phyloP scores from a whole-genome alignment of 2,329 filamentous ascomycete genomes.

The Botryosphaeria dothidea region DNA sequence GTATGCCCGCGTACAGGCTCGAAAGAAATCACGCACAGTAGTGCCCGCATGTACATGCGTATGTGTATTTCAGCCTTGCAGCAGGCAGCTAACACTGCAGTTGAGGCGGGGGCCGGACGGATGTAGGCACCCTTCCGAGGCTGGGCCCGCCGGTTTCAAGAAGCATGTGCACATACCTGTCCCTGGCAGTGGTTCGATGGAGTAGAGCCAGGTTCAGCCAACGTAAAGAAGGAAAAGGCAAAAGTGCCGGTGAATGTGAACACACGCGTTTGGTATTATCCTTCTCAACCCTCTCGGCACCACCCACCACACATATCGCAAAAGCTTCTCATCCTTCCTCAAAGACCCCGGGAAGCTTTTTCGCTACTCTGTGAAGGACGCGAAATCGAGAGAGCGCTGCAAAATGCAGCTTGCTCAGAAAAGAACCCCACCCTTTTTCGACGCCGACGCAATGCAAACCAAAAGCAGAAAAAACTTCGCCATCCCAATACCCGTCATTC shows the following conservation, averaged over 20 bases:
- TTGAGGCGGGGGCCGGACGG: background rate
- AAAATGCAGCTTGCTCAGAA: background rate
- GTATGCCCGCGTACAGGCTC: background rate
- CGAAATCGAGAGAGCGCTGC: background rate
- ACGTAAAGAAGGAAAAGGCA: too few relatives aligned
- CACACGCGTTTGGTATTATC: too few relatives aligned
- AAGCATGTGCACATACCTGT: too few relatives aligned
- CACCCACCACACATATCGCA: too few relatives aligned
- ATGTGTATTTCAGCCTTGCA: background rate
- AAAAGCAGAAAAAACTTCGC: background rate
- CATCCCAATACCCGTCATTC: background rate
- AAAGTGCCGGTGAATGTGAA: too few relatives aligned
- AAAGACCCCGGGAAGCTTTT: too few relatives aligned
- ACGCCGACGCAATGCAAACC: conserved; percentile 18
- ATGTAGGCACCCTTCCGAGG: too few relatives aligned
- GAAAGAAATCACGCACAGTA: background rate
- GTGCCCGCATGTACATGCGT: background rate
- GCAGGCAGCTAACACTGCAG: background rate
- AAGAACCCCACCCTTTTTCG: background rate
- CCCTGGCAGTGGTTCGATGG: too few relatives aligned
- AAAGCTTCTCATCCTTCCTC: too few relatives aligned
- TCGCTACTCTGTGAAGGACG: background rate
- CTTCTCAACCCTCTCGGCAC: too few relatives aligned
- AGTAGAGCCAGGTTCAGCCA: too few relatives aligned
- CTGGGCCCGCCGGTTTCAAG: too few relatives aligned